Conservation (phyloP, 2,329 filamentous ascomycete genomes). For the Sclerotinia sclerotiorum region DNA sequence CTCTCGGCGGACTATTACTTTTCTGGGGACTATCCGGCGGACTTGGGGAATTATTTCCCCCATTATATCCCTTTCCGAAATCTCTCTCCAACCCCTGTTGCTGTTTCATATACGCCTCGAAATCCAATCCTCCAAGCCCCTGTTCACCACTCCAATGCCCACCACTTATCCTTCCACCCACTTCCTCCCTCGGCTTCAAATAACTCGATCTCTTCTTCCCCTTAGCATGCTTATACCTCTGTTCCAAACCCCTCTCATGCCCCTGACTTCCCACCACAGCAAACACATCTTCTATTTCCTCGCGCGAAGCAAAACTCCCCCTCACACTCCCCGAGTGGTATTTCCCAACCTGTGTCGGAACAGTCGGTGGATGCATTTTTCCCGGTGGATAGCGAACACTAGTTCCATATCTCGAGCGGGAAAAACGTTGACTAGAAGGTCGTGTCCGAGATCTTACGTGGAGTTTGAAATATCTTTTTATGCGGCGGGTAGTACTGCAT, state of each 20-base stretch:
- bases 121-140: not conserved
- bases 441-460: not conserved
- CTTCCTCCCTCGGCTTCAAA: slow-evolving; percentile 3
- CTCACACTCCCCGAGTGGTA: slow-evolving; percentile 13
- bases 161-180: not conserved
- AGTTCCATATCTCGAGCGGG: not conserved
- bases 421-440: not conserved
- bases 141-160: not conserved
- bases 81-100: slow-evolving; percentile 13
- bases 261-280: not conserved
- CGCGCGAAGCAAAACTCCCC: not conserved
- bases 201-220: slow-evolving; percentile 9
- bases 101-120: slow-evolving; percentile 8
- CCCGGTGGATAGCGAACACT: not conserved
- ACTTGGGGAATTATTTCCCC: not conserved
- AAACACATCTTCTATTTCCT: not conserved
- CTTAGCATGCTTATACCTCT: slow-evolving; percentile 5
- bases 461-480: not conserved
- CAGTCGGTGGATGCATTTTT: not conserved
- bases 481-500: not conserved
- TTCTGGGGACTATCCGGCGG: not conserved
- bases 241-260: not conserved
- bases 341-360: slow-evolving; percentile 13
- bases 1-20: not conserved
- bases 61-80: slow-evolving; percentile 3